A percentile compares a stretch with the other conserved stretches of the same genome.
Evolutionary conservation across 2,329 filamentous ascomycete species (phyloP).

Genomic region (Aciculosporium take): DNA sequence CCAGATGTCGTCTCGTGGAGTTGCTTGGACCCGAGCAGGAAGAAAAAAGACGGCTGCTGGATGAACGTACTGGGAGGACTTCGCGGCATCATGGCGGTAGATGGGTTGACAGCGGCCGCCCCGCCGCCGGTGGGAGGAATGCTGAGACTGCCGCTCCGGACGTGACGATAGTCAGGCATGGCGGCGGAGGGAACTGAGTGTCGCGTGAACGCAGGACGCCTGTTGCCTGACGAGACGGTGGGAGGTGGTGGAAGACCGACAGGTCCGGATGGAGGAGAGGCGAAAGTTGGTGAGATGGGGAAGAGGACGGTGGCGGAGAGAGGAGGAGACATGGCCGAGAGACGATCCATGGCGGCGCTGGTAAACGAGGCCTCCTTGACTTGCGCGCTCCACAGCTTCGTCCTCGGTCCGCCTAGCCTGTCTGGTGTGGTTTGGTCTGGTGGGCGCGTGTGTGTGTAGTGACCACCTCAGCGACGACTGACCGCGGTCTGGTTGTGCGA

Average conservation of each 20-base stretch:
- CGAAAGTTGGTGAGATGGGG: conserved; percentile 4
- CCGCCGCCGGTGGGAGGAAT: conserved; percentile 26
- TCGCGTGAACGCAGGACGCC: conserved; percentile 4
- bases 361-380: neutral
- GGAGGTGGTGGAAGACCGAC: conserved; percentile 5
- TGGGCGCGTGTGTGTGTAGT: too few species aligned
- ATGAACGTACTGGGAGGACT: conserved; percentile 41
- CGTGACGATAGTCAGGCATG: conserved; percentile 41
- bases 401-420: too few species aligned
- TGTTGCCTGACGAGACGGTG: conserved; percentile 3
- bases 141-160: conserved; percentile 43
- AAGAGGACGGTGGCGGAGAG: conserved; percentile 4
- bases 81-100: conserved; percentile 26
- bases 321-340: conserved; percentile 6
- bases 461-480: too few species aligned
- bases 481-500: too few species aligned
- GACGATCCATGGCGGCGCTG: neutral
- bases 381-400: too few species aligned
- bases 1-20: neutral
- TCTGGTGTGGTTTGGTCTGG: too few species aligned
- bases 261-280: conserved; percentile 4
- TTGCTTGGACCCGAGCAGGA: too few species aligned
- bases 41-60: neutral
- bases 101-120: conserved; percentile 11
- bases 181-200: conserved; percentile 9